These are phyloP conservation scores for Aspergillus pseudoglaucus DNA, from an alignment of 2,329 filamentous ascomycete genomes.

Conservation along the genomic window DNA sequence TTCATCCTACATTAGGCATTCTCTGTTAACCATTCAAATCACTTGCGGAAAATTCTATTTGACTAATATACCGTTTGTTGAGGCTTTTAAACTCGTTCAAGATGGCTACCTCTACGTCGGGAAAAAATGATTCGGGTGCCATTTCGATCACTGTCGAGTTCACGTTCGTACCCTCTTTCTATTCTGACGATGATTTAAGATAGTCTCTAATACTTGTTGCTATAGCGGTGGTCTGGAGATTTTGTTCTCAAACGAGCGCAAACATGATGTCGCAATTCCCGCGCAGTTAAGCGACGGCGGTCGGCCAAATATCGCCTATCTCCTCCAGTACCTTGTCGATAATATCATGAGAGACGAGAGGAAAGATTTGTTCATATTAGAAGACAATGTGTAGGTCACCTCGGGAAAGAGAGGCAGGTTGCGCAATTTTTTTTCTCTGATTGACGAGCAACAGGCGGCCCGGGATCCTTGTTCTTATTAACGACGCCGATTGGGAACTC, in stretches of 20 bases:
- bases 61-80: too few relatives aligned
- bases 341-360: conserved; percentile 78
- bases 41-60: conserved; percentile 2
- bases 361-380: conserved; percentile 82
- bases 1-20: neutral
- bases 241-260: conserved; percentile 78
- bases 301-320: conserved; percentile 62
- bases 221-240: conserved; percentile 83
- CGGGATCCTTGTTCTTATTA: conserved; percentile 92
- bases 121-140: conserved; percentile 1
- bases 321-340: conserved; percentile 73
- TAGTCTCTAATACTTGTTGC: neutral
- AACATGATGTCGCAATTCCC: conserved; percentile 65
- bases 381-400: conserved; percentile 72
- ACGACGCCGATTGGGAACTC: conserved; percentile 96
- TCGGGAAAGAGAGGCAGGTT: neutral
- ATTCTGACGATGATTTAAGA: neutral
- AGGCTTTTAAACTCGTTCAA: too few relatives aligned
- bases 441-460: conserved; percentile 61
- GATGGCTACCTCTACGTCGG: too few relatives aligned
- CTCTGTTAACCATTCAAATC: neutral
- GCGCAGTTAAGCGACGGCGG: conserved; percentile 52
- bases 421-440: conserved; percentile 7
- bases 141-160: conserved; percentile 68
- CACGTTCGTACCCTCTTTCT: conserved; percentile 44